Base-by-base conservation (phyloP, 1,139 yeast species). In the Candida buenavistaensis region DNA sequence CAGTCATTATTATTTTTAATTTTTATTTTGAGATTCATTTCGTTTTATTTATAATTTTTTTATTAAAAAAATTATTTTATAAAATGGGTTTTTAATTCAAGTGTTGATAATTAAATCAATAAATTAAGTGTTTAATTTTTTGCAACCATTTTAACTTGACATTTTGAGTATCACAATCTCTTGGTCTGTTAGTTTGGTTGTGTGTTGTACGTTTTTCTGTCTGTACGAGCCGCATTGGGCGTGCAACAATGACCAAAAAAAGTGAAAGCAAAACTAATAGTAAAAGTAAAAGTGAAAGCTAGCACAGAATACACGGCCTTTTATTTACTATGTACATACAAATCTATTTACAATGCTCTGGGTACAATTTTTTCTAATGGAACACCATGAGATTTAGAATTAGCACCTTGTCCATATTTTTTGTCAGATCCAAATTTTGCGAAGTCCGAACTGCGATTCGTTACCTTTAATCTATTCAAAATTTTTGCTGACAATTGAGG, bases 381-480 rank as follows among this genome's bases (percentile, higher is more conserved):
- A 3, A 57, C 35, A 21, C 46, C 44, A 33, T 59, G 62, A 13
- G 20, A 26, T 10, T 28, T 38, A 14, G 35, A 33, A 38, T 65
- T 65, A 6, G 74, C 63, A 27, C 54, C 57, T 14, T 47, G 39
- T 7, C 79, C 80, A 48, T 85, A 82, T 0, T 48, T 39, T 13
- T 51, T 36, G 54, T 78, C 89, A 2, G 60, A 49, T 0, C 80
- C 85, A 20, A 75, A 50, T 17, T 37, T 38, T 0, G 75, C 67
- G 43, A 42, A 61, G 1, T 58, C 55, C 3, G 64, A 28, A 3
- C 62, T 53, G 25, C 90, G 62, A n/a, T 58, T 63, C 0, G 51
- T 53, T 3, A 87, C 89, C 6, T 67, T 75, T 28, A 92, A 57
- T 37, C 89, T 65, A 48, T 83, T 82, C 26, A 92, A 64, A n/a